A percentile compares a stretch with the other conserved stretches of the same genome.
These are phyloP conservation scores for Raphanus sativus DNA, from an alignment of 345 rosid genomes.

Conservation along the genomic window DNA sequence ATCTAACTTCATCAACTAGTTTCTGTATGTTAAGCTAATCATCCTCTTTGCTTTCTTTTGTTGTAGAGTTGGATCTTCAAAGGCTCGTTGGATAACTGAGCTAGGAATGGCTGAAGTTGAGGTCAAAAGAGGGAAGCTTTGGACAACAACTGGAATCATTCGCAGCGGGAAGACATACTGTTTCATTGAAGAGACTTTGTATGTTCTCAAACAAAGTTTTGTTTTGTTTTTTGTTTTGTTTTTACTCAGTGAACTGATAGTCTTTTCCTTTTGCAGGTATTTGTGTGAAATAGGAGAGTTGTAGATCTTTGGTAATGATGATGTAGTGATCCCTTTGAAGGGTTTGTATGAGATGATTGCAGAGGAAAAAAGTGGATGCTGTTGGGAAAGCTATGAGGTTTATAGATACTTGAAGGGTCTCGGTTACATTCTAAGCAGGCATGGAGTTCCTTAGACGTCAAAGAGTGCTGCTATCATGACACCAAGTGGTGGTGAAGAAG, in stretches of 20 bases:
- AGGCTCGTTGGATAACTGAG: constrained; percentile 60
- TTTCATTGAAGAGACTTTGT: constrained; percentile 59
- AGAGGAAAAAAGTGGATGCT: constrained; percentile 50
- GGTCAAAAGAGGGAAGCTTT: constrained; percentile 73
- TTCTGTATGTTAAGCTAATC: background rate
- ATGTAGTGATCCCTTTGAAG: constrained; percentile 42
- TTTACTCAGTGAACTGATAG: background rate
- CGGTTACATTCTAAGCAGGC: constrained; percentile 22
- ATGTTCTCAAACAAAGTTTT: background rate
- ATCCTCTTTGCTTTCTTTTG: background rate
- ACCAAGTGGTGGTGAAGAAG: constrained; percentile 13
- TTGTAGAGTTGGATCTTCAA: constrained; percentile 49
- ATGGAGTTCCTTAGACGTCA: constrained; percentile 65
- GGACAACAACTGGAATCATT: constrained; percentile 75
- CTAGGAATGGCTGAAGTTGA: constrained; percentile 65
- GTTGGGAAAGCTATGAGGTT: constrained; percentile 67
- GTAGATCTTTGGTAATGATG: constrained; percentile 45
- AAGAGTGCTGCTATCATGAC: constrained; percentile 38
- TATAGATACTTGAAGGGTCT: constrained; percentile 44
- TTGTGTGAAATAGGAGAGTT: constrained; percentile 81
- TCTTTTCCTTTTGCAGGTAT: constrained; percentile 1
- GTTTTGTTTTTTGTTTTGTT: no score
- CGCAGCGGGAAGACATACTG: constrained; percentile 57
- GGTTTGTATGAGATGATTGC: constrained; percentile 57
- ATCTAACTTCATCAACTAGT: constrained; percentile 34